These are phyloP conservation scores for Sporothrix sp. DNA, from an alignment of 2,329 filamentous ascomycete species.

Conservation along the genomic window DNA sequence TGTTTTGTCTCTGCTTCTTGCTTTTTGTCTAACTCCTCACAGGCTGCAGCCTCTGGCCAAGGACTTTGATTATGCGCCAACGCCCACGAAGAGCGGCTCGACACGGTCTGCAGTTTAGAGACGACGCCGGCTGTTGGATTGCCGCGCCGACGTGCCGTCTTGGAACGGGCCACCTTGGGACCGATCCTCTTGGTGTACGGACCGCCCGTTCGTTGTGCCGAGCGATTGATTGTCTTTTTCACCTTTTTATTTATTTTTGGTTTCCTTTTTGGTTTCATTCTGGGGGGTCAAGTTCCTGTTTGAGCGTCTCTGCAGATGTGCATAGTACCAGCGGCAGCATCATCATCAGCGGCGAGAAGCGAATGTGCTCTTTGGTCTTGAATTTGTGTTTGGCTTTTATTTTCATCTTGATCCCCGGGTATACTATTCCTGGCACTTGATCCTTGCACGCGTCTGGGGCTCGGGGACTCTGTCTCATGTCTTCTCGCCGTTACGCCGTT, in stretches of 20 bases:
- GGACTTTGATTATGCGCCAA: background rate
- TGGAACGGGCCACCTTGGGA: too few relatives aligned
- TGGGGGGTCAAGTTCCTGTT: too few relatives aligned
- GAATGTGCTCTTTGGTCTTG: background rate
- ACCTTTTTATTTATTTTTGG: too few relatives aligned
- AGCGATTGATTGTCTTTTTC: too few relatives aligned
- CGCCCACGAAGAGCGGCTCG: background rate
- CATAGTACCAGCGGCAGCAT: too few relatives aligned
- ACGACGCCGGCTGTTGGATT: background rate
- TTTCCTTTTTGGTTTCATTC: too few relatives aligned
- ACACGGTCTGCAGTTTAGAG: background rate
- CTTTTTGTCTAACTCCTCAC: background rate
- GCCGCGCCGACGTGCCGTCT: too few relatives aligned
- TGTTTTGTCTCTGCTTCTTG: background rate
- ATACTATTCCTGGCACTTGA: too few relatives aligned
- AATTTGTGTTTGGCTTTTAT: background rate
- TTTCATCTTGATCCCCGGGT: background rate
- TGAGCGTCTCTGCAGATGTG: too few relatives aligned
- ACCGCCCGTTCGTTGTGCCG: too few relatives aligned
- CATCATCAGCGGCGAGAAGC: too few relatives aligned
- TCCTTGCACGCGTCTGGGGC: background rate
- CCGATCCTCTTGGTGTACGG: too few relatives aligned
- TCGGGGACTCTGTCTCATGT: background rate
- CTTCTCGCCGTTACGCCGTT: background rate
- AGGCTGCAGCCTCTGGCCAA: constrained; percentile 1